Percentiles rank a stretch among this genome's conserved stretches.
These are phyloP conservation scores for Tolypocladium amazonense DNA, from an alignment of 2,329 filamentous ascomycete species.

Conservation along the genomic window DNA sequence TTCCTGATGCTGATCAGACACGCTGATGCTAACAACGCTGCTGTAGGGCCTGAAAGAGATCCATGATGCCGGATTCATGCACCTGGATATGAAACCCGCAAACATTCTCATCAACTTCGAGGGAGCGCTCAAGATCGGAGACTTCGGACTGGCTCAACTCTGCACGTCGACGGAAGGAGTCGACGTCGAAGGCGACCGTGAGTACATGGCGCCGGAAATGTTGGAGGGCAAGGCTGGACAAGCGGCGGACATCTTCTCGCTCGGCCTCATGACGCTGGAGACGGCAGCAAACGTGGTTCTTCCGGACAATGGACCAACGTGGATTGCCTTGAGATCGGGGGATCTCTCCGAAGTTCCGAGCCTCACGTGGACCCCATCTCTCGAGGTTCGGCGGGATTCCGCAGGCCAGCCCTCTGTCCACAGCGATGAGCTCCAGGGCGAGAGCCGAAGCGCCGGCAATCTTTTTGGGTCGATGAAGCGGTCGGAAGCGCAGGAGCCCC, in stretches of 20 bases:
- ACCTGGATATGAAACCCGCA: conserved; percentile 76
- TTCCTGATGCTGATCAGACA: not conserved
- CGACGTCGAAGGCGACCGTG: conserved; percentile 87
- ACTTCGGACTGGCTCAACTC: conserved; percentile 71
- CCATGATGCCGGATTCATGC: conserved; percentile 77
- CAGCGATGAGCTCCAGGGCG: conserved; percentile 20
- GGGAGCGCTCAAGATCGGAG: conserved; percentile 72
- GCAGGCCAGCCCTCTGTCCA: conserved; percentile 37
- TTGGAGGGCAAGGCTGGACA: conserved; percentile 79
- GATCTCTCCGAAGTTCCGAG: conserved; percentile 84
- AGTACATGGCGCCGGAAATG: conserved; percentile 93
- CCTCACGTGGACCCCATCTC: conserved; percentile 70
- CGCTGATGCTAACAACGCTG: conserved; percentile 4
- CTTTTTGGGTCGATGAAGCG: conserved; percentile 36
- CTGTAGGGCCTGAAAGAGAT: conserved; percentile 76
- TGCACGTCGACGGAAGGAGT: conserved; percentile 70
- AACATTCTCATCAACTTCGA: conserved; percentile 77
- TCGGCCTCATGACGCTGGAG: conserved; percentile 90
- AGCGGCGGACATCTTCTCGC: conserved; percentile 84
- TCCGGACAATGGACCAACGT: conserved; percentile 83
- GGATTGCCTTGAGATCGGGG: conserved; percentile 80
- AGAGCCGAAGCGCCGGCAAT: conserved; percentile 22
- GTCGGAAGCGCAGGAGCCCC: conserved; percentile 50
- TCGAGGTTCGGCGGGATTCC: conserved; percentile 61
- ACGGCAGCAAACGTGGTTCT: conserved; percentile 89